Base-by-base conservation (phyloP, 768 basidiomycete genomes). In the Panaeolus cyanescens region DNA sequence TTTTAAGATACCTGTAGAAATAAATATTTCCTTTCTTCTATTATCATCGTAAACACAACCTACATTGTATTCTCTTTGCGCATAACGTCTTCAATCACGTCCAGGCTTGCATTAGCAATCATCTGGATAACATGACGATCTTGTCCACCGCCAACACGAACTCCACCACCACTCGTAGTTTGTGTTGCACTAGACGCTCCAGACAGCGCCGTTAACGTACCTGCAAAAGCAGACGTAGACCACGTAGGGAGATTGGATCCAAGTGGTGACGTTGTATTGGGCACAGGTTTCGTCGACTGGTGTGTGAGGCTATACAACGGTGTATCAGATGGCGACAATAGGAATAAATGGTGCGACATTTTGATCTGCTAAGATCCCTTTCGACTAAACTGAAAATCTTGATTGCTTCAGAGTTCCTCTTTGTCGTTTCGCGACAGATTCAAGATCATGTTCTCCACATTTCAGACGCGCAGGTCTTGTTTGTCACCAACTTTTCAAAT, bases 101-200 rank as follows among this genome's bases (percentile, higher is more conserved):
- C 97, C 74, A 99, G 77, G 68, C 93, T 95, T 55, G 94, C 95
- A 74, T 99, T 96, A 20, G 96, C 96, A 70, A 99, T 95, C 93
- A 99, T 97, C 80, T 99, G 96, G 68, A 96, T 92, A 61, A 99
- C 93, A 83, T 97, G 95, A 57, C 92, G 82, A 70, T 93, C 91
- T 75, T 90, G 90, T 13, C 90, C 93, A 5, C 91, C 90, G 10
- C 90, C 92, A 74, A 91, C 86, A 66, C 85, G 80, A 32, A 84
- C 84, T 10, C 79, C 80, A 17, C 86, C 87, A n/a, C 88, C 85
- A 40, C 84, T 80, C 19, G 84, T 81, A 63, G 88, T 85, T 68
- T 92, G 89, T 4, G 84, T 84, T 22, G 90, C 84, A 68, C 86
- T 90, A 19, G 92, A 88, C 13, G 93, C 93, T 4, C 93, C 93